phyloP scores from a whole-genome alignment of 1,284 basidiomycete species.

The Thelephora terrestris region DNA sequence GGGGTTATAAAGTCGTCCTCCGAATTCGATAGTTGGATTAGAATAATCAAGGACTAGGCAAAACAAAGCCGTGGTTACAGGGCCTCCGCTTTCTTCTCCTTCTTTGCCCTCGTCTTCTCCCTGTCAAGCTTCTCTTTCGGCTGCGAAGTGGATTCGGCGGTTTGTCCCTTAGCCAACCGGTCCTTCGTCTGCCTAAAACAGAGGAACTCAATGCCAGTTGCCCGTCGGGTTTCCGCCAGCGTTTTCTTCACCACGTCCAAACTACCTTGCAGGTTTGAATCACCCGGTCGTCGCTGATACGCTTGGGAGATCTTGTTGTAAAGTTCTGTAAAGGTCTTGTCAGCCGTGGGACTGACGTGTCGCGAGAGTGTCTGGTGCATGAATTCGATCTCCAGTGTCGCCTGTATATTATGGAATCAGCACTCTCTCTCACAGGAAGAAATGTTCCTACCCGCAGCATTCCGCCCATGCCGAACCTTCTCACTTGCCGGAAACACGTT shows the following conservation, averaged over 20 bases:
- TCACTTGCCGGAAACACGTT: slow-evolving; percentile 77
- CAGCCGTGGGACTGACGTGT: slow-evolving; percentile 77
- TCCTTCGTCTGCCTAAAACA: slow-evolving; percentile 72
- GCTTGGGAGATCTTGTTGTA: slow-evolving; percentile 93
- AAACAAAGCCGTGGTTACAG: too few species aligned
- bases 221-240: slow-evolving; percentile 75
- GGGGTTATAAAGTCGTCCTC: too few species aligned
- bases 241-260: slow-evolving; percentile 89
- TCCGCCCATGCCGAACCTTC: slow-evolving; percentile 92
- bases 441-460: slow-evolving; percentile 77
- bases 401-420: slow-evolving; percentile 35
- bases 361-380: slow-evolving; percentile 90
- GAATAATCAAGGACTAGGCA: too few species aligned
- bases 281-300: slow-evolving; percentile 71
- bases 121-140: slow-evolving; percentile 7
- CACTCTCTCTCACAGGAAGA: too few species aligned
- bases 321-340: slow-evolving; percentile 77
- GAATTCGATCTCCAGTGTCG: slow-evolving; percentile 98
- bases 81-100: slow-evolving; percentile 7
- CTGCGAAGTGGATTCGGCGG: slow-evolving; percentile 8
- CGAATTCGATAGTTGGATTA: too few species aligned
- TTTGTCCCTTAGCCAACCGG: slow-evolving; percentile 18
- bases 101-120: slow-evolving; percentile 10
- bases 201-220: slow-evolving; percentile 91
- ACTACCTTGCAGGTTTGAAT: slow-evolving; percentile 79